Percentiles rank a stretch among this genome's conserved stretches.
These are phyloP conservation scores for Russula sp. DNA, from an alignment of 768 basidiomycete genomes.

Conservation along the genomic window DNA sequence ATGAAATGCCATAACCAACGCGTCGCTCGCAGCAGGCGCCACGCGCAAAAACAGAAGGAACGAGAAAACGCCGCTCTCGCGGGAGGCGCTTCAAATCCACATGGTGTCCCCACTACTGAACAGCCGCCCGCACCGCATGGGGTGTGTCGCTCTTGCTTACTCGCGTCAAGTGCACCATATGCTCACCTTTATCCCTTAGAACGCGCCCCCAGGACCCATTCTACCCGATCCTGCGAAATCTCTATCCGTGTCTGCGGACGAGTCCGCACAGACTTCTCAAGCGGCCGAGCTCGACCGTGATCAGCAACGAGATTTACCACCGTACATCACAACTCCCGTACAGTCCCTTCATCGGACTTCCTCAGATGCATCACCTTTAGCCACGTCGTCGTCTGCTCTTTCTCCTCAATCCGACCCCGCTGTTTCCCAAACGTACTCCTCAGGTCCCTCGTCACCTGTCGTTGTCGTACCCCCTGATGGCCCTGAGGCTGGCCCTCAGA, in stretches of 20 bases:
- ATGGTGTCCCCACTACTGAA: conserved; percentile 33
- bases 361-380: neutral
- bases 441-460: conserved; percentile 14
- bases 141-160: conserved; percentile 18
- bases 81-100: conserved; percentile 39
- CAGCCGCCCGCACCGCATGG: conserved; percentile 40
- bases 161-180: neutral
- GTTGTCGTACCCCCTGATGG: conserved; percentile 10
- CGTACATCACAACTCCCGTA: neutral
- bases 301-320: conserved; percentile 2
- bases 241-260: neutral
- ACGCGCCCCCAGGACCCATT: neutral
- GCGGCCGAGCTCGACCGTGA: conserved; percentile 9
- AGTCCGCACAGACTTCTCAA: conserved; percentile 7
- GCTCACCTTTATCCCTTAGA: conserved; percentile 9
- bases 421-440: neutral
- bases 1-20: conserved; percentile 98
- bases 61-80: conserved; percentile 44
- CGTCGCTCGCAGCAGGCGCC: conserved; percentile 86
- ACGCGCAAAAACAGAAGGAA: conserved; percentile 85
- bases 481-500: conserved; percentile 23
- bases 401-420: conserved; percentile 4
- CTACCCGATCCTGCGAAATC: neutral
- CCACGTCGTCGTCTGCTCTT: conserved; percentile 9
- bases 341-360: conserved; percentile 3